phyloP scores from a whole-genome alignment of 2,329 filamentous ascomycete genomes.

The Ophiocordyceps camponoti-rufipedis region DNA sequence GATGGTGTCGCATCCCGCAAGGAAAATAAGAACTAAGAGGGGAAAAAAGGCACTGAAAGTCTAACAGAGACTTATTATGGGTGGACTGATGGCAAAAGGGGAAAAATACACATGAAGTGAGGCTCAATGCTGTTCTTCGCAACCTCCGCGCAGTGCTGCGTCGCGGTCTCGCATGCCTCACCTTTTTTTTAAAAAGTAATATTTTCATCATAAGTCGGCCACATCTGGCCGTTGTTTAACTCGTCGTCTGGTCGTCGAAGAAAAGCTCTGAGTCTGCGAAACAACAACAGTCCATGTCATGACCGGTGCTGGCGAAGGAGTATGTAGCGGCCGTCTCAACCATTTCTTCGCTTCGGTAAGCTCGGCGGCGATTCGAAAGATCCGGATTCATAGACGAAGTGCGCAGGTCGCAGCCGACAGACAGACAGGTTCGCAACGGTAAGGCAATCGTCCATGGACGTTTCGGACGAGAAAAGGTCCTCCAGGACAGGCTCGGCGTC shows the following conservation, averaged over 20 bases:
- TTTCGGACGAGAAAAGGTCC: background rate
- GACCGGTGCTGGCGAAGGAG: background rate
- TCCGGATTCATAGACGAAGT: background rate
- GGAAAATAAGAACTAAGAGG: background rate
- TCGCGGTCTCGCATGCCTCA: conserved; percentile 14
- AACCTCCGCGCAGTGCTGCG: conserved; percentile 18
- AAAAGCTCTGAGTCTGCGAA: background rate
- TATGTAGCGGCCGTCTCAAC: background rate
- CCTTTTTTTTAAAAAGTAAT: background rate
- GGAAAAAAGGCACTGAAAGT: conserved; percentile 2
- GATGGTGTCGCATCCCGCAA: background rate
- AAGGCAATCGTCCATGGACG: background rate
- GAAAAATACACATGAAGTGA: conserved; percentile 11
- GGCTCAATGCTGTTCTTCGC: conserved; percentile 20
- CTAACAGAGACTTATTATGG: conserved; percentile 6
- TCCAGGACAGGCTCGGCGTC: background rate
- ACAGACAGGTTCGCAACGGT: background rate
- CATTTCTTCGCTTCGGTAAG: background rate
- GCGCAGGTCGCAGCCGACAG: background rate
- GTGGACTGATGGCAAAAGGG: conserved; percentile 6
- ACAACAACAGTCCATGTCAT: background rate
- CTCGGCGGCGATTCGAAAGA: background rate
- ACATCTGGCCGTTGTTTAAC: background rate
- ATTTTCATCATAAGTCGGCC: background rate
- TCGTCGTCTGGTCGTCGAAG: background rate